These are phyloP conservation scores for Kodamaea alishanica DNA, from an alignment of 1,139 yeast species.

Conservation along the genomic window DNA sequence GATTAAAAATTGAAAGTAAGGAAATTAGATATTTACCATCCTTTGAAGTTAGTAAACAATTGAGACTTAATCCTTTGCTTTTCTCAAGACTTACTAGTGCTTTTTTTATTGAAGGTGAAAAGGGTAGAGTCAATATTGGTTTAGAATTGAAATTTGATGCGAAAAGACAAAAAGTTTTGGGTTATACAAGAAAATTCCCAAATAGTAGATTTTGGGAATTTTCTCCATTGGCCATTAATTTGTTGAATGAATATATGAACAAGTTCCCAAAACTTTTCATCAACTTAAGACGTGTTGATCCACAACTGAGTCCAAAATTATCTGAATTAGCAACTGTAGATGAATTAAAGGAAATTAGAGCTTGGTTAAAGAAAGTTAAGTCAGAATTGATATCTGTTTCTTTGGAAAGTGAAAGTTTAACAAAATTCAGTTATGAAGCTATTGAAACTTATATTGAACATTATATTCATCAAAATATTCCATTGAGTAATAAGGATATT, in stretches of 20 bases:
- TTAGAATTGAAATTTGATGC: constrained; percentile 81
- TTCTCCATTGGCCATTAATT: constrained; percentile 67
- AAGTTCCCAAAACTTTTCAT: constrained; percentile 62
- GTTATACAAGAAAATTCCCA: constrained; percentile 61
- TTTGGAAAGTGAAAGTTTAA: constrained; percentile 75
- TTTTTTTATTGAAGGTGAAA: constrained; percentile 53
- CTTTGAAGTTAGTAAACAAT: constrained; percentile 56
- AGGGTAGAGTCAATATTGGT: constrained; percentile 68
- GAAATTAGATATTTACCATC: constrained; percentile 65
- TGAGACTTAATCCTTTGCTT: constrained; percentile 59
- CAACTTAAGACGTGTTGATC: constrained; percentile 27
- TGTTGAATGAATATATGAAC: constrained; percentile 58
- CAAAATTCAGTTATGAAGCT: constrained; percentile 59
- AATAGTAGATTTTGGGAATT: constrained; percentile 76
- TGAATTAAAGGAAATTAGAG: constrained; percentile 41
- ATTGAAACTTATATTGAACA: constrained; percentile 64
- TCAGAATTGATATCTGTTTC: constrained; percentile 60
- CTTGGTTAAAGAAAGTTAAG: constrained; percentile 60
- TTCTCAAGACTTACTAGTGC: constrained; percentile 77
- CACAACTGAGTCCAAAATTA: constrained; percentile 28
- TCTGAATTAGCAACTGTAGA: constrained; percentile 23
- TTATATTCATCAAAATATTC: constrained; percentile 40
- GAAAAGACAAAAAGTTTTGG: constrained; percentile 77
- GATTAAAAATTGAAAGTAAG: constrained; percentile 54
- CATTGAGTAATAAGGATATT: constrained; percentile 52